Evolutionary conservation across 2,329 filamentous ascomycete genomes (phyloP), one percentile per base, ranked within the genome.

Genomic region (Alternaria brassicae): DNA sequence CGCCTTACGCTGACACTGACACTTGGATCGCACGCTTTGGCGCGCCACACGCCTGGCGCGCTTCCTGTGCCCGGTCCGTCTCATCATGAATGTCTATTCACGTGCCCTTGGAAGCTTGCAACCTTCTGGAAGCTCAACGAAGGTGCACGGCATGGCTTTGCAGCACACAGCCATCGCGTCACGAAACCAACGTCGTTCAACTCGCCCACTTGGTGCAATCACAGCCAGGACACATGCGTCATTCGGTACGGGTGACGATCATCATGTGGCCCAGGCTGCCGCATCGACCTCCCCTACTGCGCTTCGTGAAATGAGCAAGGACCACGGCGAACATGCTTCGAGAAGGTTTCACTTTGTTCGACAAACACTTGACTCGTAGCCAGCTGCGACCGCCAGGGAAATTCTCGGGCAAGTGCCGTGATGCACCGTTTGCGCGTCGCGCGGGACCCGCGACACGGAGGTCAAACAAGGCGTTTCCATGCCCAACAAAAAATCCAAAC

Each of bases 101-200:
- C 65, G 62, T 71, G 65, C 57, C 49, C 47, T 27, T 23, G 12
- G 45, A 45, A 52, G 37, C 50, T 58, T 58, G 58, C 51, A 58
- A 58, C 42, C 65, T 70, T 70, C 64, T 67, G 48, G 62, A 70
- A 70, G 56, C 48, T 44, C 32, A 53, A 41, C 50, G 30, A 50
- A 56, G 45, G 40, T 39, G 56, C 61, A 57, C 63, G 10, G 47
- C 56, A 61, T 60, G 48, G 23, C 60, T 48, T 37, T 60, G 59
- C 62, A 58, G 57, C 53, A 52, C 56, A 36, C 56, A 44, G 60
- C 42, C 52, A 48, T 67, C 70, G 72, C 62, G 28, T 69, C 58
- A 66, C 74, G 72, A 76, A 76, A 76, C 74, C 68, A 65, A 58
- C 63, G 61, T 67, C 65, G 71, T 72, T 62, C 60, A 56, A 62